Evolutionary conservation across 2,329 filamentous ascomycete species (phyloP).

Genomic region (Gliomastix tumulicola): DNA sequence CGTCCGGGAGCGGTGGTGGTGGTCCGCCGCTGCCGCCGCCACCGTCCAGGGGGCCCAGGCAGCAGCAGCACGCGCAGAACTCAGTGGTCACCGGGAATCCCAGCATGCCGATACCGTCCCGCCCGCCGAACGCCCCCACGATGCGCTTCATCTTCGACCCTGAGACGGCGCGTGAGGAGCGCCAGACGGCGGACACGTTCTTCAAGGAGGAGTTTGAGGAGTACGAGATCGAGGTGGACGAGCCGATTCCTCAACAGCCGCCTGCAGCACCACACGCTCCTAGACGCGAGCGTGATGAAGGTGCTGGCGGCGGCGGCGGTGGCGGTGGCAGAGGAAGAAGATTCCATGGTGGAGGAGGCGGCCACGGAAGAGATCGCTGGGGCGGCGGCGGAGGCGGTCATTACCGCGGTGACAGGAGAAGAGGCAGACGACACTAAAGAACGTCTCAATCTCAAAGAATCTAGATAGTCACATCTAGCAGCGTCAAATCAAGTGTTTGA

Average conservation of each 20-base stretch:
- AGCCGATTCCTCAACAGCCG: constrained; percentile 37
- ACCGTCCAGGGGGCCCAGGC: neutral
- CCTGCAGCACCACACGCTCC: constrained; percentile 12
- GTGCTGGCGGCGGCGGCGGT: constrained; percentile 6
- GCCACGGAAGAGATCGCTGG: neutral
- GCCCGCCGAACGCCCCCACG: constrained; percentile 47
- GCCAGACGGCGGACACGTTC: constrained; percentile 57
- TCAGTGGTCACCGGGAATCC: neutral
- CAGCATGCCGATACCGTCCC: constrained; percentile 7
- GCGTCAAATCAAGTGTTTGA: too few relatives aligned
- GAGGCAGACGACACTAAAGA: neutral
- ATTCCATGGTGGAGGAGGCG: constrained; percentile 3
- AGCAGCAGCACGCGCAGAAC: neutral
- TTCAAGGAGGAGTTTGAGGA: constrained; percentile 72
- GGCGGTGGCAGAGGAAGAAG: constrained; percentile 12
- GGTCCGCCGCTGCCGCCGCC: too few relatives aligned
- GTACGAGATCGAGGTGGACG: constrained; percentile 71
- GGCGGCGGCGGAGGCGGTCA: constrained; percentile 2
- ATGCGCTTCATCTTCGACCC: constrained; percentile 86
- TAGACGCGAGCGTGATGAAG: constrained; percentile 8
- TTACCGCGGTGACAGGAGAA: neutral
- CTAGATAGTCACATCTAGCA: too few relatives aligned
- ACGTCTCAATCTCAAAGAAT: too few relatives aligned
- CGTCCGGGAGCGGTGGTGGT: too few relatives aligned
- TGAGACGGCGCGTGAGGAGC: constrained; percentile 66